phyloP scores from a whole-genome alignment of 2,329 filamentous ascomycete species.

The Beauveria bassiana region DNA sequence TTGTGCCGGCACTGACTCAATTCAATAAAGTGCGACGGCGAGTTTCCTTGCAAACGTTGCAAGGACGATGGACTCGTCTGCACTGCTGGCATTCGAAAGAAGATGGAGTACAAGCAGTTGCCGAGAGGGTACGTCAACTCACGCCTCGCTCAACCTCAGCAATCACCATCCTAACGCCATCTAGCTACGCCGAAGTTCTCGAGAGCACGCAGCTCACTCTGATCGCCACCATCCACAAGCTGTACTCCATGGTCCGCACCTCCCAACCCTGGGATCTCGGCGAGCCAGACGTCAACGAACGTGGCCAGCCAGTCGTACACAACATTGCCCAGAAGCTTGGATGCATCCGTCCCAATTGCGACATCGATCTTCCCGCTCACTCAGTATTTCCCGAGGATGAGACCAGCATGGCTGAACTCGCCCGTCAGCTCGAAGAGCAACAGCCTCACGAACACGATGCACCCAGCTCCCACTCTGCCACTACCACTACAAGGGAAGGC shows the following conservation, averaged over 20 bases:
- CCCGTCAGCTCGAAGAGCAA: slow-evolving; percentile 43
- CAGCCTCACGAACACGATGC: slow-evolving; percentile 35
- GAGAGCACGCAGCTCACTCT: slow-evolving; percentile 59
- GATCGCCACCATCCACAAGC: slow-evolving; percentile 57
- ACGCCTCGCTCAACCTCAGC: not conserved
- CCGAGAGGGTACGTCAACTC: slow-evolving; percentile 45
- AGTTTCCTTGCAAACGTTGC: slow-evolving; percentile 59
- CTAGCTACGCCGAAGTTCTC: slow-evolving; percentile 54
- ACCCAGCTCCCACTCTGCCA: not conserved
- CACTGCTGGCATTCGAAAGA: slow-evolving; percentile 55
- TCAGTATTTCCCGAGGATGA: slow-evolving; percentile 56
- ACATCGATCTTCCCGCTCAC: slow-evolving; percentile 50
- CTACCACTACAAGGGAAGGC: slow-evolving; percentile 16
- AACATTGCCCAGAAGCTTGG: slow-evolving; percentile 57
- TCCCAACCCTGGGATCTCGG: slow-evolving; percentile 52
- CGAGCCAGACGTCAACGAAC: slow-evolving; percentile 57
- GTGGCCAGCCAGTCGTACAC: slow-evolving; percentile 56
- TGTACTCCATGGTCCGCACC: slow-evolving; percentile 56
- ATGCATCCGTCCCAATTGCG: slow-evolving; percentile 55
- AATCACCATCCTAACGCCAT: not conserved
- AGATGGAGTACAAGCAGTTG: slow-evolving; percentile 62
- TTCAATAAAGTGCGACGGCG: slow-evolving; percentile 48
- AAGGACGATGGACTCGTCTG: slow-evolving; percentile 59
- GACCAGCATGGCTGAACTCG: slow-evolving; percentile 48
- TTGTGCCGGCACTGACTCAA: not conserved